These are phyloP conservation scores for Mrakia frigida DNA, from an alignment of 768 basidiomycete genomes.

Conservation along the genomic window DNA sequence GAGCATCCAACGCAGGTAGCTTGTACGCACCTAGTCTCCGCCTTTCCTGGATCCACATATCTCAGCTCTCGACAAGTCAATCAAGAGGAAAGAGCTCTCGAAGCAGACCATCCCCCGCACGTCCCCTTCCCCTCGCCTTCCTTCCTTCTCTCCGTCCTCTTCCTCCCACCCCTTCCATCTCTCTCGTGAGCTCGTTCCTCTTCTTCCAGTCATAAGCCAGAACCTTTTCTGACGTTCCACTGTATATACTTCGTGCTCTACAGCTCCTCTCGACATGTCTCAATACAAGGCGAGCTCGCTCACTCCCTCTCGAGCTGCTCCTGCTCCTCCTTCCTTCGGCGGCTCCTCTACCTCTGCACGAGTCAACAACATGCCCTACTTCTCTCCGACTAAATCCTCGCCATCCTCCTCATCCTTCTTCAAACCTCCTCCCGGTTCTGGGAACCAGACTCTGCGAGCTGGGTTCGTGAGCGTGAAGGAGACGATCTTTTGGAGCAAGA, in stretches of 20 bases:
- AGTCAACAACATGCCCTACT: background rate
- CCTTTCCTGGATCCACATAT: background rate
- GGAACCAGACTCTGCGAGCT: constrained; percentile 24
- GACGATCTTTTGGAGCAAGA: constrained; percentile 84
- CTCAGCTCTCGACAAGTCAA: background rate
- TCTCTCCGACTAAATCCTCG: background rate
- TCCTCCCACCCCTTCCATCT: background rate
- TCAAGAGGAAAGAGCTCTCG: background rate
- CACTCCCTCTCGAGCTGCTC: constrained; percentile 29
- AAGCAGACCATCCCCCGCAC: background rate
- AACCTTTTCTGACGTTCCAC: background rate
- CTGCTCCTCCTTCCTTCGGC: constrained; percentile 24
- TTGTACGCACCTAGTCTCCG: background rate
- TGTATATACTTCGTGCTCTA: background rate
- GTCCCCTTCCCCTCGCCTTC: background rate
- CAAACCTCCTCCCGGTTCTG: background rate
- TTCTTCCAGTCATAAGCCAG: background rate
- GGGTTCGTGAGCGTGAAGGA: constrained; percentile 88
- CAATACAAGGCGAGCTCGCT: constrained; percentile 8
- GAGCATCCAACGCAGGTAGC: background rate
- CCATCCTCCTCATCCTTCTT: constrained; percentile 10
- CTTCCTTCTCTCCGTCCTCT: background rate
- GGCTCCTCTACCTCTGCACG: background rate
- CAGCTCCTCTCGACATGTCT: background rate
- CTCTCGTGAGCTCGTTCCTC: background rate